These are phyloP conservation scores for Alternaria hordeiaustralica DNA, from an alignment of 2,329 filamentous ascomycete genomes.

Conservation along the genomic window DNA sequence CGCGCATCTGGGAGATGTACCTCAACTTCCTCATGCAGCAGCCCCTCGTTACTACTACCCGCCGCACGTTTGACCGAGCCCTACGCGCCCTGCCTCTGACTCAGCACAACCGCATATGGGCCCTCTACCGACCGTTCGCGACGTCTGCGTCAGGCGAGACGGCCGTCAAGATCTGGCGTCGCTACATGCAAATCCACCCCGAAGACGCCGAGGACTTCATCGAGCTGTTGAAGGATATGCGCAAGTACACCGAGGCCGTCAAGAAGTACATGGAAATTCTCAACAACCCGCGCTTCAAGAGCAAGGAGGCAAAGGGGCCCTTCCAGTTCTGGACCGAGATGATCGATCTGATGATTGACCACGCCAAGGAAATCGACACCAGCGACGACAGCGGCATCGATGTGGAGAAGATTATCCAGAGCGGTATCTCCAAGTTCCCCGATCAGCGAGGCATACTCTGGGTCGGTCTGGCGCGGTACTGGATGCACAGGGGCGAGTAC, in stretches of 20 bases:
- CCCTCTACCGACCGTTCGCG: constrained; percentile 86
- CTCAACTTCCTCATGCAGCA: constrained; percentile 88
- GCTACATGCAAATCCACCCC: constrained; percentile 97
- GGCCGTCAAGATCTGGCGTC: constrained; percentile 89
- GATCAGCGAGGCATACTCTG: constrained; percentile 95
- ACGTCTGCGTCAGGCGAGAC: constrained; percentile 89
- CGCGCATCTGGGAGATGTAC: constrained; percentile 97
- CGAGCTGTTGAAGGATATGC: constrained; percentile 80
- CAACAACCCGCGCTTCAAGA: constrained; percentile 88
- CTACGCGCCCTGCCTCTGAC: constrained; percentile 90
- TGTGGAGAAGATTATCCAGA: constrained; percentile 90
- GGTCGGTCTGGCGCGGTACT: constrained; percentile 94
- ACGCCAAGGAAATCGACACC: constrained; percentile 84
- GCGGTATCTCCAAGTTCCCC: constrained; percentile 86
- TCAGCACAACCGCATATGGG: constrained; percentile 96
- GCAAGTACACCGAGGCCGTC: constrained; percentile 88
- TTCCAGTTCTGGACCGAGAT: constrained; percentile 98
- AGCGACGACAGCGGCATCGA: constrained; percentile 83
- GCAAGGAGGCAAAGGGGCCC: constrained; percentile 91
- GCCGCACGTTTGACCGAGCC: constrained; percentile 89
- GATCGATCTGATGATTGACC: constrained; percentile 90
- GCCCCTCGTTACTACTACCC: constrained; percentile 85
- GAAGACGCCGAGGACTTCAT: constrained; percentile 97
- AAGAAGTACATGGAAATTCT: constrained; percentile 90
- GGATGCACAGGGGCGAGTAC: constrained; percentile 91